Conservation (phyloP, 1,139 yeast genomes). For the Saccharomyces hybrid region DNA sequence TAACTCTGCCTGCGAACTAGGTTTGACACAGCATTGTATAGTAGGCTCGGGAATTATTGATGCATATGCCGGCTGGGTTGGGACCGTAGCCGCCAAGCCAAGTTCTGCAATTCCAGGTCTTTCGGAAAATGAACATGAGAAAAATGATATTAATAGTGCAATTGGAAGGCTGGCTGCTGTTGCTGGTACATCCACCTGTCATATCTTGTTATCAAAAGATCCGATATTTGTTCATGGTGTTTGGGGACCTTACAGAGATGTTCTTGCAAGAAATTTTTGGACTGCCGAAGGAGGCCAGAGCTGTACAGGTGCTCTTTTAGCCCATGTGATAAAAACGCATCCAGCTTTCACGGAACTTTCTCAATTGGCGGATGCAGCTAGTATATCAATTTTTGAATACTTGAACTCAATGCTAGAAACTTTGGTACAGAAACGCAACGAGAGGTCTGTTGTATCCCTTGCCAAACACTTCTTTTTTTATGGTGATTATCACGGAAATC, state of each 20-base stretch:
- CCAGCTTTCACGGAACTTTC: conserved; percentile 75
- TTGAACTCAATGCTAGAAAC: conserved; percentile 67
- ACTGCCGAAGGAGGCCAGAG: conserved; percentile 99
- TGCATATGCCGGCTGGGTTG: conserved; percentile 98
- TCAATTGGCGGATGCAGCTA: conserved; percentile 54
- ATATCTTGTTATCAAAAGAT: conserved; percentile 75
- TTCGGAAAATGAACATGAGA: conserved; percentile 42
- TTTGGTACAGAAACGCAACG: conserved; percentile 47
- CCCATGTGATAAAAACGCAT: conserved; percentile 82
- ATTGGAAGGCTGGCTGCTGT: conserved; percentile 91
- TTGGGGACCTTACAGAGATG: conserved; percentile 97
- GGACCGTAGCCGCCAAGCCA: conserved; percentile 82
- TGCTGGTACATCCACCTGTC: conserved; percentile 97
- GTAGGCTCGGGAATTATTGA: conserved; percentile 96
- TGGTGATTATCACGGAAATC: conserved; percentile 94
- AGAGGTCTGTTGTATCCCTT: conserved; percentile 67
- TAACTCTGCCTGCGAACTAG: conserved; percentile 73
- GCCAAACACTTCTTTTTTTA: conserved; percentile 84
- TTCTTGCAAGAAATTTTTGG: conserved; percentile 83
- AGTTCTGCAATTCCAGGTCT: not conserved
- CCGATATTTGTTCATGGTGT: conserved; percentile 92
- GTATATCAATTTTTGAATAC: conserved; percentile 72
- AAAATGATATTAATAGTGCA: conserved; percentile 37
- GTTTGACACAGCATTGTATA: conserved; percentile 67
- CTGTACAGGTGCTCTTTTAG: conserved; percentile 88